Evolutionary conservation across 179 eudicot genomes (phyloP), one percentile per base, ranked within the genome.

Genomic region (Vitellaria paradoxa): DNA sequence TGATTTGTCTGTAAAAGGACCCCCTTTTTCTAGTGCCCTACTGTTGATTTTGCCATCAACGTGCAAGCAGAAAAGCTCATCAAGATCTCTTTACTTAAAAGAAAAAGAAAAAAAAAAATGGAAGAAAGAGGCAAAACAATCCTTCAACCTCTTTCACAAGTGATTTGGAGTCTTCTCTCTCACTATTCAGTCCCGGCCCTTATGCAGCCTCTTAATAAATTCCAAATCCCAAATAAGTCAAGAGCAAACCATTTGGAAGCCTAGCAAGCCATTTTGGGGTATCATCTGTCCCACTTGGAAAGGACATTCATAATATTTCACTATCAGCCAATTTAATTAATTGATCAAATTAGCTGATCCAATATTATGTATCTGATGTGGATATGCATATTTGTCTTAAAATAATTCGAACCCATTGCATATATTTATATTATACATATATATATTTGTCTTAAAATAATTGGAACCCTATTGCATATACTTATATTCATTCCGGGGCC

Each of bases 271-370:
- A 40, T 3, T 24, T 15, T 30, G 55, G n/a, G 17, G 26, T 15
- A 59, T 60, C 61, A 61, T 59, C 65, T 57, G 18, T 59, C 64
- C 40, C 65, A 50, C 76, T 46, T 26, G 53, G 59, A 37, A 73
- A 59, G 7, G n/a, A 59, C n/a, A 59, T 59, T 59, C 24, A 5
- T 4, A 20, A 59, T 8, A 59, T 59, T 18, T 59, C 24, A 18
- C 8, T 18, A 59, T 59, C 63, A 3, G 21, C 63, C 63, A 59
- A 59, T 59, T 59, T 59, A 59, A 18, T 59, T 18, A 59, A 59
- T 2, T 30, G 37, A 30, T 30, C 21, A 5, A 59, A n/a, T 20
- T 59, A 23, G 24, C 63, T 59, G 24, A 59, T 5, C n/a, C 24
- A 59, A 7, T 59, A 30, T 11, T 12, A 18, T 59, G 18, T 59